Conservation (phyloP, 2,329 filamentous ascomycete genomes). For the Aureobasidium sp. region DNA sequence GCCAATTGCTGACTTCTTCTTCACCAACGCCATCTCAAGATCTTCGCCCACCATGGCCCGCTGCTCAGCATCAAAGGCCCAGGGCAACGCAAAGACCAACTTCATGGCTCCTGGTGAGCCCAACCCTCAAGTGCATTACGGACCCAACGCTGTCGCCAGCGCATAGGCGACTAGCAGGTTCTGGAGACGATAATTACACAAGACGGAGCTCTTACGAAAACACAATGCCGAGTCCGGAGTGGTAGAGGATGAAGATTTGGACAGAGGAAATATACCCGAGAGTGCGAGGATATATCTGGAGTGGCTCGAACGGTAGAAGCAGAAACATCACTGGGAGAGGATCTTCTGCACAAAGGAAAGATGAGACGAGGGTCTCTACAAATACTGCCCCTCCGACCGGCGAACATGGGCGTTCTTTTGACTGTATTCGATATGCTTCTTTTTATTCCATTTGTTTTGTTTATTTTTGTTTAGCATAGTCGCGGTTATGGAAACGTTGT, state of each 20-base stretch:
- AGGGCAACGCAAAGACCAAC: constrained; percentile 43
- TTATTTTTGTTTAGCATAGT: constrained; percentile 11
- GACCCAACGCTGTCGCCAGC: constrained; percentile 8
- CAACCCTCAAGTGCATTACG: constrained; percentile 25
- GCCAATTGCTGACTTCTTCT: constrained; percentile 93
- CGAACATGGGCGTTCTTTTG: constrained; percentile 10
- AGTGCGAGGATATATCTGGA: constrained; percentile 3
- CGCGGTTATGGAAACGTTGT: constrained; percentile 13
- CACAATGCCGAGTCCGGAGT: constrained; percentile 10
- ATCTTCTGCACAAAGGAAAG: constrained; percentile 1
- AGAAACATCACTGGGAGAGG: background rate
- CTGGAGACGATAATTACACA: background rate
- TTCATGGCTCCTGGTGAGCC: constrained; percentile 44
- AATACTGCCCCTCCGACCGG: background rate
- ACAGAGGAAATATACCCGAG: constrained; percentile 5
- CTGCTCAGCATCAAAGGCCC: constrained; percentile 84
- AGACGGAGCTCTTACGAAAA: constrained; percentile 1
- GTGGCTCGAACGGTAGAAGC: background rate
- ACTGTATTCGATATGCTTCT: constrained; percentile 6
- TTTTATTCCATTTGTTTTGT: constrained; percentile 3
- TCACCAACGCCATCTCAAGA: constrained; percentile 93
- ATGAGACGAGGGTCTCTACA: background rate
- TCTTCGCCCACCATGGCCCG: constrained; percentile 98
- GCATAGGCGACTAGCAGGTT: background rate
- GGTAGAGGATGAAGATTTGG: background rate